Conservation (phyloP, 176 grass and related monocot genomes). For the Musa schizocarpa region DNA sequence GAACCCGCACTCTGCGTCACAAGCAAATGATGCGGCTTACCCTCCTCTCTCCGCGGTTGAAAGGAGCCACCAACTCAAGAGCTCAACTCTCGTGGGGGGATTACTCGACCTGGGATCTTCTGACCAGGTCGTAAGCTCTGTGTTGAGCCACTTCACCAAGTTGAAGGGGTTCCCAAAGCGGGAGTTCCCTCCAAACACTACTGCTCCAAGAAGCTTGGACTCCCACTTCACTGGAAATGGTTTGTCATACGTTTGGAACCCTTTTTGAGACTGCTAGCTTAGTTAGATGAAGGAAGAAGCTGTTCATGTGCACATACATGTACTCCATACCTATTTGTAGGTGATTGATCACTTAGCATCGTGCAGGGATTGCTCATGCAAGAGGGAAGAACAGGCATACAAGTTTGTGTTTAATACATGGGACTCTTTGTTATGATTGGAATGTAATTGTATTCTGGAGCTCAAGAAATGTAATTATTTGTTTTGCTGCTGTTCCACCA, state of each 20-base stretch:
- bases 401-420: too few relatives aligned
- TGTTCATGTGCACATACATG: too few relatives aligned
- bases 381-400: too few relatives aligned
- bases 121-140: conserved; percentile 37
- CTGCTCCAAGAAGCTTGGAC: conserved; percentile 31
- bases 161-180: conserved; percentile 56
- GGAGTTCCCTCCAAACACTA: conserved; percentile 31
- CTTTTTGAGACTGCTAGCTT: not conserved
- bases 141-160: conserved; percentile 49
- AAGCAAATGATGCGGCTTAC: conserved; percentile 7
- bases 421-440: too few relatives aligned
- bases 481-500: too few relatives aligned
- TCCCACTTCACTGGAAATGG: conserved; percentile 58
- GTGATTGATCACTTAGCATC: too few relatives aligned
- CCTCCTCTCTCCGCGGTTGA: not conserved
- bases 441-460: too few relatives aligned
- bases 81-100: not conserved
- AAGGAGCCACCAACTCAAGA: conserved; percentile 17
- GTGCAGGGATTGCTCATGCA: too few relatives aligned
- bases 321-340: too few relatives aligned
- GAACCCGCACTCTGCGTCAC: conserved; percentile 45
- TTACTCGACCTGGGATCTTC: not conserved
- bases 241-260: conserved; percentile 70
- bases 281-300: too few relatives aligned
- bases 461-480: too few relatives aligned